Percentiles rank a stretch among this genome's conserved stretches.
Evolutionary conservation across 345 rosid genomes (phyloP).

Genomic region (Conringia planisiliqua): DNA sequence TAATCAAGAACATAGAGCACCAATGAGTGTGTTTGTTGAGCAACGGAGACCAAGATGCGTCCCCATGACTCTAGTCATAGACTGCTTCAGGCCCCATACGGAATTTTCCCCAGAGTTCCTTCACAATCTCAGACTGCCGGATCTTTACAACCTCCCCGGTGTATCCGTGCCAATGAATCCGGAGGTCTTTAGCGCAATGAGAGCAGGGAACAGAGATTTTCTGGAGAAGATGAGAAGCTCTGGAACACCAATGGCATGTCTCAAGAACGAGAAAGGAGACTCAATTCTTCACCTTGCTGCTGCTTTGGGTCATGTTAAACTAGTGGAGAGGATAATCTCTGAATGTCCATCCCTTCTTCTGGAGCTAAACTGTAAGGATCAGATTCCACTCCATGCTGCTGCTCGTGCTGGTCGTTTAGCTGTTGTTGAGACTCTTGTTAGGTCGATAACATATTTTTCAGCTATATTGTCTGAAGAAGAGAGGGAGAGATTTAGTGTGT

Average conservation of each 20-base stretch:
- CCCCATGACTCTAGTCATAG: background rate
- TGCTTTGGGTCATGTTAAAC: background rate
- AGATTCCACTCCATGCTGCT: slow-evolving; percentile 23
- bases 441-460: background rate
- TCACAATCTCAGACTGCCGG: background rate
- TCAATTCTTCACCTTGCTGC: slow-evolving; percentile 14
- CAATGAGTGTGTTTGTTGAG: background rate
- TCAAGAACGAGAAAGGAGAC: background rate
- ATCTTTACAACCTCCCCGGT: background rate
- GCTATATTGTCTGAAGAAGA: background rate
- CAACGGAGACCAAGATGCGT: background rate
- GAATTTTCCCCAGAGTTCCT: background rate
- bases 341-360: background rate
- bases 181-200: background rate
- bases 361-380: background rate
- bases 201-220: background rate
- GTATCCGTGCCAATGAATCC: background rate
- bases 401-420: background rate
- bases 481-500: background rate
- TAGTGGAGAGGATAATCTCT: background rate
- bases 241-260: background rate
- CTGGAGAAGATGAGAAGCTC: background rate
- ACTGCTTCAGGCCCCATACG: background rate
- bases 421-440: background rate
- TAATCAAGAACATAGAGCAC: background rate